Base-by-base conservation (phyloP, 2,329 filamentous ascomycete species). In the Didymella arachidicola region DNA sequence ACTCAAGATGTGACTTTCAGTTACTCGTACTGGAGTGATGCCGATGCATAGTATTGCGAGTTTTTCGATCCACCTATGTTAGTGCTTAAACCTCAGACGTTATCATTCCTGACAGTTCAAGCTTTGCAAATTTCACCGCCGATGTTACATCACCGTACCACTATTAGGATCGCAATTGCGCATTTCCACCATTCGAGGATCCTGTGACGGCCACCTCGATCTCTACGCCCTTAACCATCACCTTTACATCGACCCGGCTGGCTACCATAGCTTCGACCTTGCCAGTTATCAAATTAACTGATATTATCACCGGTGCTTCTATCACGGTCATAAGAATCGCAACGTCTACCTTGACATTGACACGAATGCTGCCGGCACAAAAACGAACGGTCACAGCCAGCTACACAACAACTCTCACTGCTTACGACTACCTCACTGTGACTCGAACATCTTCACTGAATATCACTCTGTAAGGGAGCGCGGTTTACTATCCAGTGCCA, bases 11-110 rank as follows among this genome's bases (percentile, higher is more conserved):
- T 59, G 26, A 55, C 46, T 14, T 70, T 70, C 42, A 62, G 66
- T 4, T 68, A 70, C 32, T 65, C 59, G 14, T 66, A 63, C 32
- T 67, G 42, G 38, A 14, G 34, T 7, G 63, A 70, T n/a, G 57
- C 63, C 16, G 36, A 61, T 41, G 29, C 59, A 11, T 64, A 71
- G 36, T 68, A 69, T 25, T 70, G 68, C 54, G 67, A 71, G 44
- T 71, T 67, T 39, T 70, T 67, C 43, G 42, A 52, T 7, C 54
- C 54, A 39, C 53, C 43, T 22, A 45, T 65, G 68, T 67, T 43
- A 64, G 68, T 60, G n/a, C 53, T 39, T 12, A 19, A 39, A 7
- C 19, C 8, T 39, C n/a, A 39, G 16, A 7, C 4, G 6, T 11
- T n/a, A 4, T 11, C 2, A 2, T 6, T 11, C 7, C 19, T n/a